Base-by-base conservation (phyloP, 2,329 filamentous ascomycete genomes). In the Botryotinia narcissicola region DNA sequence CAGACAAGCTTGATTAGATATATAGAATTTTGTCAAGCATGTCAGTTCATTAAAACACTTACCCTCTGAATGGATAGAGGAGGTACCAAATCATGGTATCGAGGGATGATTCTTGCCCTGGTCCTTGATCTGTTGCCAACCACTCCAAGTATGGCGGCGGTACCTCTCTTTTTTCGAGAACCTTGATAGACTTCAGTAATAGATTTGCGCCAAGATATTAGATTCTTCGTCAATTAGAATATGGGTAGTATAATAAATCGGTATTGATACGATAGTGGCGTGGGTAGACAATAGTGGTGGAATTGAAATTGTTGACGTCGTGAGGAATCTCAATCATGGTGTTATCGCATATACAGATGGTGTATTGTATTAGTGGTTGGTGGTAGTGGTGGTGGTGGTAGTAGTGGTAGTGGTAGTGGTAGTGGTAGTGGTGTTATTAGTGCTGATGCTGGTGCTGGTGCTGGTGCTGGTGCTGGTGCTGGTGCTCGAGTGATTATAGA, bases 61-160 rank as follows among this genome's bases (percentile, higher is more conserved):
- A 93, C 91, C 92, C 91, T 87, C 92, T 87, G 78, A 94, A 85
- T 80, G 92, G 92, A 84, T 92, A 94, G 77, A 94, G 84, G 70
- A 94, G 83, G 84, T 92, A 93, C 91, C 91, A 93, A 83, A 93
- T 91, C 91, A 93, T 86, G n/a, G 29, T 57, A 37, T 44, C 40
- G 37, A 48, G 37, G 29, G 37, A 35, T 68, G 59, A 35, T 20
- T 54, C 48, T 46, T 42, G 46, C 35, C 46, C 46, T 67, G 46
- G 40, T 7, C 48, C 40, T 71, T 62, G n/a, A 35, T 59, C n/a
- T 46, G n/a, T 32, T 68, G 70, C 70, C 62, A 60, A 48, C 70
- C 62, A 72, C 60, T 48, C 35, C 46, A 46, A 72, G 37, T 59
- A 60, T 67, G 62, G 62, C 37, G 62, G 62, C 46, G 64, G 29